A percentile compares a stretch with the other conserved stretches of the same genome.
Conservation (phyloP, 2,329 filamentous ascomycete genomes). For the Arthrobotrys entomopaga region DNA sequence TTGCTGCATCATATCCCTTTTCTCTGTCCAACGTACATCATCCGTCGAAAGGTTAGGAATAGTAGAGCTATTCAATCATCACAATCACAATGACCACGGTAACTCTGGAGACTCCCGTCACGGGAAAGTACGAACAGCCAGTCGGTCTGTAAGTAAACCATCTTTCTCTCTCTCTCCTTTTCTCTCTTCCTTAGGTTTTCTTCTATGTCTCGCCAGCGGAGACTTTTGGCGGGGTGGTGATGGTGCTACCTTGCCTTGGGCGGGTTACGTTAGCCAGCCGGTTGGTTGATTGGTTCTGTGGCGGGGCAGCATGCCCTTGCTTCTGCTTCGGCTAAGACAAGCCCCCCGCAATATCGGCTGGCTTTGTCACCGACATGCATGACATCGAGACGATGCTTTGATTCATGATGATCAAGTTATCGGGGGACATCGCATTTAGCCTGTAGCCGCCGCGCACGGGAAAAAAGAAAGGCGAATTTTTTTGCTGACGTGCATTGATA, state of each 20-base stretch:
- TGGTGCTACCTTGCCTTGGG: not conserved
- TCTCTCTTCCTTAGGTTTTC: not conserved
- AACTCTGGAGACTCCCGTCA: conserved; percentile 42
- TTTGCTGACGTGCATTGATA: conserved; percentile 25
- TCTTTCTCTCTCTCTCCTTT: not conserved
- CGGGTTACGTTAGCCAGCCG: conserved; percentile 1
- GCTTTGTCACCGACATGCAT: conserved; percentile 18
- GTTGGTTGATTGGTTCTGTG: not conserved
- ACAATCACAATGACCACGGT: conserved; percentile 37
- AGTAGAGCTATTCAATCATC: conserved; percentile 4
- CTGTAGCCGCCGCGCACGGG: conserved; percentile 16
- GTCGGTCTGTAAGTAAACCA: conserved; percentile 58
- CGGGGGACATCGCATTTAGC: conserved; percentile 37
- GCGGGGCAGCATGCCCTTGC: too few species aligned
- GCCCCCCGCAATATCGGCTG: conserved; percentile 18
- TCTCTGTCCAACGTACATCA: not conserved
- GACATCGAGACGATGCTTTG: not conserved
- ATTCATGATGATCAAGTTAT: conserved; percentile 56
- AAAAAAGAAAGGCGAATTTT: conserved; percentile 1
- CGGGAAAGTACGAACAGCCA: conserved; percentile 67
- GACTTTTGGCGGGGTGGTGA: conserved; percentile 37
- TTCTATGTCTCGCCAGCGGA: conserved; percentile 14
- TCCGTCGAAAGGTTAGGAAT: not conserved
- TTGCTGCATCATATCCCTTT: conserved; percentile 1
- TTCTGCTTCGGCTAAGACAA: not conserved